Conservation (phyloP, 768 basidiomycete genomes). For the Fomitopsis pulvina region DNA sequence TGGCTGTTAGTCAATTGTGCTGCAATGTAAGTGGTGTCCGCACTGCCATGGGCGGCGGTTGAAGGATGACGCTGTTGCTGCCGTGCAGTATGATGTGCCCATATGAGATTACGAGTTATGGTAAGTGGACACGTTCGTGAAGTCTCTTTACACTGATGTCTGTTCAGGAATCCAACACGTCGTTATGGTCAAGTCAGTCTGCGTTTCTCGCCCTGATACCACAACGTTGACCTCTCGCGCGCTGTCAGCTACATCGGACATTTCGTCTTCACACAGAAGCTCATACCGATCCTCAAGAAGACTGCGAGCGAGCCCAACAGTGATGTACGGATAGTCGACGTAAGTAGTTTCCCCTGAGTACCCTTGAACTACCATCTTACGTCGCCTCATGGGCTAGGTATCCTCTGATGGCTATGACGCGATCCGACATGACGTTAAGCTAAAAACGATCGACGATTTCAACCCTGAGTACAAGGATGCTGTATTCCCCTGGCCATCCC, state of each 20-base stretch:
- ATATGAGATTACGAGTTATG: conserved; percentile 9
- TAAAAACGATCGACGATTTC: conserved; percentile 26
- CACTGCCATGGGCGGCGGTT: too few relatives aligned
- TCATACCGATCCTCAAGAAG: conserved; percentile 25
- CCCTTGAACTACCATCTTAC: too few relatives aligned
- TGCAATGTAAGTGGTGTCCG: conserved; percentile 29
- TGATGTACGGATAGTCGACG: conserved; percentile 27
- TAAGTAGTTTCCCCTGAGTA: conserved; percentile 9
- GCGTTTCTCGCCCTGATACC: neutral
- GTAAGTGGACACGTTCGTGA: neutral
- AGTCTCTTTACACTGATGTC: neutral
- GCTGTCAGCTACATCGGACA: conserved; percentile 22
- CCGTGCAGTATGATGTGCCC: conserved; percentile 15
- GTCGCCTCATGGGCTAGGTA: conserved; percentile 10
- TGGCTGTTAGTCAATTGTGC: conserved; percentile 54
- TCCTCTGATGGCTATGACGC: conserved; percentile 11
- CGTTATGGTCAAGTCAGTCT: conserved; percentile 36
- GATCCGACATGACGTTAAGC: conserved; percentile 21
- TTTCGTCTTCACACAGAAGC: conserved; percentile 21
- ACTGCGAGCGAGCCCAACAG: conserved; percentile 21
- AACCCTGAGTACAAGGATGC: conserved; percentile 24
- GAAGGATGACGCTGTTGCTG: neutral
- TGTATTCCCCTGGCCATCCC: conserved; percentile 10
- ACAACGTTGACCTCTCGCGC: neutral
- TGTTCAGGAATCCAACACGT: conserved; percentile 28